These are phyloP conservation scores for Adansonia grandidieri DNA, from an alignment of 441 rosid species.

Conservation along the genomic window DNA sequence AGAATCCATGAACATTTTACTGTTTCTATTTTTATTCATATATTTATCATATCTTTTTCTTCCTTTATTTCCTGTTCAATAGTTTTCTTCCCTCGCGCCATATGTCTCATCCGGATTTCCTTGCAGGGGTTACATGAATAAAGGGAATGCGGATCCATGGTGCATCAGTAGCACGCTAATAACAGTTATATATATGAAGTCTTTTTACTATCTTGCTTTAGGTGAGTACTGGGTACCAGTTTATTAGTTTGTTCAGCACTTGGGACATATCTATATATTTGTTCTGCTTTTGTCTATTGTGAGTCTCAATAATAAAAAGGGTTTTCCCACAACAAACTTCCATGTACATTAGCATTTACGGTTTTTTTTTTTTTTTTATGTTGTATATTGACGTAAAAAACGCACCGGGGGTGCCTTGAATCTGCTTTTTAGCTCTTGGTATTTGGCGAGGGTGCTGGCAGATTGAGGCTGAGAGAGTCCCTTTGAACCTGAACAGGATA, in stretches of 20 bases:
- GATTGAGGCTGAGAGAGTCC: constrained; percentile 99
- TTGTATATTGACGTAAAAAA: constrained; percentile 55
- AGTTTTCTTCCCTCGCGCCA: background rate
- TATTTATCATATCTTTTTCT: background rate
- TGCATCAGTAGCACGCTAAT: constrained; percentile 31
- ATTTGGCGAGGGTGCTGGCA: constrained; percentile 39
- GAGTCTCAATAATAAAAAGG: constrained; percentile 36
- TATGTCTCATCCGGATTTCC: constrained; percentile 3
- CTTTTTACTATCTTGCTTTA: constrained; percentile 33
- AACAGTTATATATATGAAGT: constrained; percentile 30
- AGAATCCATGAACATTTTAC: no score
- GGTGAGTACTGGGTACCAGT: constrained; percentile 51
- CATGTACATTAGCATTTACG: background rate
- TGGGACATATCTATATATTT: constrained; percentile 33
- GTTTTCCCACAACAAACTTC: constrained; percentile 10
- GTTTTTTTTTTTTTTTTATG: background rate
- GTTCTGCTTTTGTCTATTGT: constrained; percentile 30
- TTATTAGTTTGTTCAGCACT: constrained; percentile 36
- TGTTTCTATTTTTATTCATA: background rate
- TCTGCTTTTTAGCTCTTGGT: constrained; percentile 47
- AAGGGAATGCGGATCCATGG: constrained; percentile 20
- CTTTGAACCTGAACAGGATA: constrained; percentile 99
- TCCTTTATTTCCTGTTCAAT: background rate
- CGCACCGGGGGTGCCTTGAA: constrained; percentile 99
- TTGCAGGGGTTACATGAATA: constrained; percentile 43